Conservation (phyloP, 495 filamentous ascomycete genomes). For the Penicillium lagena region DNA sequence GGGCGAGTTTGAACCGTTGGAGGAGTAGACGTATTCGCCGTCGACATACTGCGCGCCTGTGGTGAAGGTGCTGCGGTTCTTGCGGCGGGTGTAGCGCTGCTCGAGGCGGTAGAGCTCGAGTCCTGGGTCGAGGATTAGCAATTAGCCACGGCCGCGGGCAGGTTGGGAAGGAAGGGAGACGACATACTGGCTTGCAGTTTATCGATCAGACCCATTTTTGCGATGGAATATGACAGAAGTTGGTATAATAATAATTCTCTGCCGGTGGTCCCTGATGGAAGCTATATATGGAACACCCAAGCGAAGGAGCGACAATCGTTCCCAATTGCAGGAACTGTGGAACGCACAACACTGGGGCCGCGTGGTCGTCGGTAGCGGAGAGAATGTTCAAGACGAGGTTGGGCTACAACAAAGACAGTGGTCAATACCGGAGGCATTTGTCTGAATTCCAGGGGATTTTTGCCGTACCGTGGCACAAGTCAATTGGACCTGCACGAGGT, state of each 20-base stretch:
- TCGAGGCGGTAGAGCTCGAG: slow-evolving; percentile 89
- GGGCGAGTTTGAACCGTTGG: slow-evolving; percentile 27
- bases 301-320: slow-evolving; percentile 1
- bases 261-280: too few species aligned
- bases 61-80: slow-evolving; percentile 79
- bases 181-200: slow-evolving; percentile 51
- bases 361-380: slow-evolving; percentile 5
- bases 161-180: neutral
- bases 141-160: too few species aligned
- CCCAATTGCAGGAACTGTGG: slow-evolving; percentile 4
- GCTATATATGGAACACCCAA: too few species aligned
- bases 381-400: too few species aligned
- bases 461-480: too few species aligned
- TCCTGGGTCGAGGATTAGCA: slow-evolving; percentile 32
- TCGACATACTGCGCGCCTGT: slow-evolving; percentile 84
- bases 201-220: slow-evolving; percentile 49
- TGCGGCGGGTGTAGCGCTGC: slow-evolving; percentile 82
- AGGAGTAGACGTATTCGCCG: slow-evolving; percentile 76
- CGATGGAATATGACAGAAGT: neutral
- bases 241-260: neutral
- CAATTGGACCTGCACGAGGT: too few species aligned
- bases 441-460: too few species aligned
- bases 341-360: neutral
- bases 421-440: too few species aligned
- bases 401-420: too few species aligned